Evolutionary conservation across 2,329 filamentous ascomycete species (phyloP), one percentile per base, ranked within the genome.

Genomic region (Monilinia polystroma): DNA sequence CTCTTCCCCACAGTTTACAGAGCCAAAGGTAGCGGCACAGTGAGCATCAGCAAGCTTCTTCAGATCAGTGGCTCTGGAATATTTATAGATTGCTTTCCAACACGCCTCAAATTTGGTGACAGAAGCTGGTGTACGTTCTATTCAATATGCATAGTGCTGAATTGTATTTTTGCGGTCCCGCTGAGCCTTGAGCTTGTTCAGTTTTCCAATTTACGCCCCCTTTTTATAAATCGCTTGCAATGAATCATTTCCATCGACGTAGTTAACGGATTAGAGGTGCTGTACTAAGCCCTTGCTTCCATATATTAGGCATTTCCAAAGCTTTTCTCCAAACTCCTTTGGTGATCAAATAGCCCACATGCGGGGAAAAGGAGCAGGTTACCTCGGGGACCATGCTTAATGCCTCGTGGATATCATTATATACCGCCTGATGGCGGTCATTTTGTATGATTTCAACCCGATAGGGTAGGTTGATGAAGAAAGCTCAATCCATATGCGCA

Each of bases 131-230:
- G 14, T 29, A 38, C 14, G 10, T 26, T 38, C 58, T 49, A 38
- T 47, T 35, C 45, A 47, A 60, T 26, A 35, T 32, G 62, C 77
- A 69, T 78, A 83, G 69, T 79, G 81, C 72, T 76, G 79, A 64
- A 82, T 84, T 62, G 71, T 76, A 47, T 77, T 74, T 3, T 77
- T 64, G 0, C 79, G 82, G 67, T 85, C 83, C 67, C 83, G 84
- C 70, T 79, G 79, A 41, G 72, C 68, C 78, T 85, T 85, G 71
- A 85, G 67, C 14, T 68, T 70, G 67, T 72, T 75, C 70, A 85
- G 73, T 65, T 77, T 80, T 80, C 73, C 69, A 81, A 75, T 23
- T 83, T 77, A 81, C 83, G 84, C 63, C 66, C 83, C 83, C 60
- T 76, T 76, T 16, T 83, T 83, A 70, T 86, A 85, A 75, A 79